Percentiles rank a stretch among this genome's conserved stretches.
phyloP scores from a whole-genome alignment of 164 flowering plant species.

The Protea cynaroides region DNA sequence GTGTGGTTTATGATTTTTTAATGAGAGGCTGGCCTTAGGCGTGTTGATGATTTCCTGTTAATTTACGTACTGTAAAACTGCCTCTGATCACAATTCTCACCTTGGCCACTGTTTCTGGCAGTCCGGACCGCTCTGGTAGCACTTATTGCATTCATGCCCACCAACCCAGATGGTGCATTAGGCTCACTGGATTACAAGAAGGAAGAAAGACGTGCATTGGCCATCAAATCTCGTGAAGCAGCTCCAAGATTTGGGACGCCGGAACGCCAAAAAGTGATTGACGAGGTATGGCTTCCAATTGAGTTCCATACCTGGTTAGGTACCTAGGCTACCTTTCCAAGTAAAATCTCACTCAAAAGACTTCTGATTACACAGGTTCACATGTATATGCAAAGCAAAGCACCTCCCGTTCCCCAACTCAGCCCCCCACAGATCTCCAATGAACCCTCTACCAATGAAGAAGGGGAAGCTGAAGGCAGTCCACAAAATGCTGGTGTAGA shows the following conservation, averaged over 20 bases:
- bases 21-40: too few species aligned
- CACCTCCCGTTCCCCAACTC: slow-evolving; percentile 60
- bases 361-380: slow-evolving; percentile 53
- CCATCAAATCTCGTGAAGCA: slow-evolving; percentile 83
- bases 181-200: slow-evolving; percentile 86
- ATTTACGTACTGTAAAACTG: not conserved
- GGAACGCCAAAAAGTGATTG: slow-evolving; percentile 84
- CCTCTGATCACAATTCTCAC: not conserved
- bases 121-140: slow-evolving; percentile 96
- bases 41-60: too few species aligned
- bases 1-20: too few species aligned
- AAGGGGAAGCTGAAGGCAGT: slow-evolving; percentile 25
- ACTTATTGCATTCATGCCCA: slow-evolving; percentile 98
- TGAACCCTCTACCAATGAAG: slow-evolving; percentile 22
- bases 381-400: slow-evolving; percentile 86
- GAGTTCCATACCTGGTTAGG: not conserved
- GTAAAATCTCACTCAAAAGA: not conserved
- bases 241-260: slow-evolving; percentile 76
- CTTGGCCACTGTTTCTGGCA: slow-evolving; percentile 22
- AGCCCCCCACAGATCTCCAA: slow-evolving; percentile 23
- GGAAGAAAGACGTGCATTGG: slow-evolving; percentile 83
- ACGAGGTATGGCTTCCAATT: slow-evolving; percentile 50
- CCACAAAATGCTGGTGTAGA: slow-evolving; percentile 20
- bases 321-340: not conserved
- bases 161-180: slow-evolving; percentile 86